Conservation (phyloP, 495 filamentous ascomycete species). For the Jackrogersella minutella region DNA sequence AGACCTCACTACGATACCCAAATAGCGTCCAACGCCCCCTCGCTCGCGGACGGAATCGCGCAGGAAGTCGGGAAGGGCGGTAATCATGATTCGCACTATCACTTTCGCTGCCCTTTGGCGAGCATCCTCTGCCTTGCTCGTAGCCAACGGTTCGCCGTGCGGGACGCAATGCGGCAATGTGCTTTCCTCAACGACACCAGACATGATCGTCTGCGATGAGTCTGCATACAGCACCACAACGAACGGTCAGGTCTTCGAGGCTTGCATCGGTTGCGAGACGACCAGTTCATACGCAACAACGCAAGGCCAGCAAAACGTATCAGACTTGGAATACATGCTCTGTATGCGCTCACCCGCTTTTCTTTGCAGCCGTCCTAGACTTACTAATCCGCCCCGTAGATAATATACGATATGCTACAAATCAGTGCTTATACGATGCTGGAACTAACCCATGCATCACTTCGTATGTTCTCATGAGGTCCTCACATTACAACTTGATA, state of each 20-base stretch:
- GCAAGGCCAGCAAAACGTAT: conserved; percentile 27
- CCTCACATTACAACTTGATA: conserved; percentile 7
- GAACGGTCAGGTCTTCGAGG: conserved; percentile 50
- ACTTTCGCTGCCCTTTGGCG: conserved; percentile 38
- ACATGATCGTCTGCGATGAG: conserved; percentile 52
- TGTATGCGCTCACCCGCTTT: conserved; percentile 47
- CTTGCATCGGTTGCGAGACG: conserved; percentile 54
- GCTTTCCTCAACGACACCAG: conserved; percentile 45
- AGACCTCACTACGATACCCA: not conserved
- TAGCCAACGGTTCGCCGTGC: conserved; percentile 53
- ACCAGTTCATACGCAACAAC: conserved; percentile 47
- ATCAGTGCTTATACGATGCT: conserved; percentile 49
- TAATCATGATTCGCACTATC: conserved; percentile 14
- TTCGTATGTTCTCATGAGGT: conserved; percentile 42
- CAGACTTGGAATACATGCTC: conserved; percentile 51
- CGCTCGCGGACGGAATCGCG: not conserved
- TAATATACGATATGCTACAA: conserved; percentile 54
- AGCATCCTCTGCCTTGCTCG: conserved; percentile 45
- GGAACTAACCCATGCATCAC: conserved; percentile 51
- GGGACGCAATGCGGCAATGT: conserved; percentile 54
- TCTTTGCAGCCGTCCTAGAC: not conserved
- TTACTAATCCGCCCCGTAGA: conserved; percentile 41
- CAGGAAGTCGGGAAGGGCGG: not conserved
- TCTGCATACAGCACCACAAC: conserved; percentile 33
- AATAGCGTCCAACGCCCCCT: conserved; percentile 2